Percentiles rank a stretch among this genome's conserved stretches.
These are phyloP conservation scores for Paecilomyces sp. DNA, from an alignment of 2,329 filamentous ascomycete genomes.

Conservation along the genomic window DNA sequence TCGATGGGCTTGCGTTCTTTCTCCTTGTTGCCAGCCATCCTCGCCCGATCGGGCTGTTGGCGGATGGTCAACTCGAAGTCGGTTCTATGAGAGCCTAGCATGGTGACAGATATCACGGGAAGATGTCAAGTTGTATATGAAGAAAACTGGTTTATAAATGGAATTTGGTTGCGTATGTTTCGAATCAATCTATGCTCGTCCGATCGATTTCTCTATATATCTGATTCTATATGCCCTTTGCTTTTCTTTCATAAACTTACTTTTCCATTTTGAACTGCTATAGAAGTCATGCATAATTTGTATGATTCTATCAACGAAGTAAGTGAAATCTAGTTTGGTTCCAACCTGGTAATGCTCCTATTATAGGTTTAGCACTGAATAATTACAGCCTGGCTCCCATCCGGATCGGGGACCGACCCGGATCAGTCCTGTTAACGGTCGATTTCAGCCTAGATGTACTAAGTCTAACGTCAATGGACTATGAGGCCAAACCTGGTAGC, in stretches of 20 bases:
- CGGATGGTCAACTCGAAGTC: constrained; percentile 53
- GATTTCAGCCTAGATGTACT: too few relatives aligned
- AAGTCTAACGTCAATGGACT: too few relatives aligned
- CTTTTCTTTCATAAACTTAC: neutral
- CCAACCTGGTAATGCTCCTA: too few relatives aligned
- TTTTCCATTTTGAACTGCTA: neutral
- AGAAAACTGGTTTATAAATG: neutral
- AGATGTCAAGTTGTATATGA: neutral
- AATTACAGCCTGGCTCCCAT: neutral
- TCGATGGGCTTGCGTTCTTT: constrained; percentile 83
- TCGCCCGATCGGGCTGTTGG: constrained; percentile 61
- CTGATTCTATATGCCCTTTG: neutral
- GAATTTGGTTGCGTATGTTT: neutral
- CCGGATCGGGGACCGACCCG: neutral
- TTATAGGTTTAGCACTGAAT: too few relatives aligned
- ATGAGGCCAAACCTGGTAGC: too few relatives aligned
- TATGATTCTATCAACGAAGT: too few relatives aligned
- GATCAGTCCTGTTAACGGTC: neutral
- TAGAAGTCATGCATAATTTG: neutral
- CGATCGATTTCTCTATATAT: neutral
- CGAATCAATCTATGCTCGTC: neutral
- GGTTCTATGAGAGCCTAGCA: constrained; percentile 39
- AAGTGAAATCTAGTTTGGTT: too few relatives aligned
- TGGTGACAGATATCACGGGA: constrained; percentile 23
- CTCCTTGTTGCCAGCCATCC: constrained; percentile 66